Evolutionary conservation across 2,329 filamentous ascomycete genomes (phyloP), one percentile per base, ranked within the genome.

Genomic region (Beauveria scarabaeidicola): DNA sequence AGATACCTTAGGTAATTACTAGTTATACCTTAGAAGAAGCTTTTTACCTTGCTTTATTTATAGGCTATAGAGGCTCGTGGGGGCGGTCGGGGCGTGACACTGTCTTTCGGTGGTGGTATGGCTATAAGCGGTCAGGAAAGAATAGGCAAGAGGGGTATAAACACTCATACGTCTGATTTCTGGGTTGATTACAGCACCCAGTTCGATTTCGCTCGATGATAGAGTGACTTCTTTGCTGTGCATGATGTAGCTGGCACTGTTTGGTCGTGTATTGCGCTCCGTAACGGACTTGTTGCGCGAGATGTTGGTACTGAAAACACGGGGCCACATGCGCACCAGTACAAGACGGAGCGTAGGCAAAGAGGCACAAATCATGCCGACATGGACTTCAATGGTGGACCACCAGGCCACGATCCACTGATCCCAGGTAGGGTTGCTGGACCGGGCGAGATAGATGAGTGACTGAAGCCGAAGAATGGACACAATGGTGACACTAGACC

Each of bases 301-400:
- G 27, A 50, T 27, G 27, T 36, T 11, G 15, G 59, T 61, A 29
- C 59, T 61, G 40, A 61, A 61, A 9, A 58, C 59, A 4, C 53
- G 46, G 10, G 59, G 59, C 17, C 59, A 57, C 25, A 61, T 41
- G 9, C 59, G 52, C 46, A 61, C 59, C 6, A 69, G 61, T n/a
- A 67, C 62, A 1, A 68, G 61, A 10, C 68, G 66, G 5, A 68
- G 47, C 11, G 66, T 60, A 5, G 68, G 67, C 50, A 69, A 62
- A 58, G 65, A 69, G 38, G 63, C 62, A 51, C 67, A 69, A 21
- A 69, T 66, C 56, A 69, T 64, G 40, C 66, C 66, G 15, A 64
- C 61, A 36, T 63, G 63, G 41, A 69, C 61, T 55, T 69, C 68
- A 44, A 69, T 62, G 17, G 60, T 64, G 15, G 67, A 68, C 68